Evolutionary conservation across 2,329 filamentous ascomycete genomes (phyloP).

Genomic region (Xenoacremonium recifei): DNA sequence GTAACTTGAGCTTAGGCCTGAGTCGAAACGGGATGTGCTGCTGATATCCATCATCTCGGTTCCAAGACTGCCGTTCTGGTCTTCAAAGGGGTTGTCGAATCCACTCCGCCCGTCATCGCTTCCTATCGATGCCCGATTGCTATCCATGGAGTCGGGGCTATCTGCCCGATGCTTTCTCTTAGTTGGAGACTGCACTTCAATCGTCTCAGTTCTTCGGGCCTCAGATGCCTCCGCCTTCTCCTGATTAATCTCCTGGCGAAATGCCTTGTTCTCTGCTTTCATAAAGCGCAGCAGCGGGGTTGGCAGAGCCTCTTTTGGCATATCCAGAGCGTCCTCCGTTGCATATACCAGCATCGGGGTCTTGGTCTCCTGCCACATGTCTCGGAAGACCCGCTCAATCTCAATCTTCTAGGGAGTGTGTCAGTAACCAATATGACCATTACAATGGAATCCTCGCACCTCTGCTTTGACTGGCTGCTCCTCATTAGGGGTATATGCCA

Average conservation of each 20-base stretch:
- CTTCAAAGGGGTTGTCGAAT: slow-evolving; percentile 31
- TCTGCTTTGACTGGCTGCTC: slow-evolving; percentile 46
- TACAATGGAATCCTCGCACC: slow-evolving; percentile 33
- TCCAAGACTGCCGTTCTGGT: slow-evolving; percentile 19
- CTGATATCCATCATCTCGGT: slow-evolving; percentile 29
- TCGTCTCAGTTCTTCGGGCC: slow-evolving; percentile 17
- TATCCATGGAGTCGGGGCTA: slow-evolving; percentile 47
- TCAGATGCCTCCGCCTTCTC: slow-evolving; percentile 28
- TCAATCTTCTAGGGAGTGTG: slow-evolving; percentile 42
- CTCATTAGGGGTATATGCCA: slow-evolving; percentile 41
- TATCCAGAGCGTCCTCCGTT: slow-evolving; percentile 36
- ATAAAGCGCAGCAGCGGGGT: slow-evolving; percentile 44
- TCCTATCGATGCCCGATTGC: slow-evolving; percentile 43
- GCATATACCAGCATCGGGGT: slow-evolving; percentile 52
- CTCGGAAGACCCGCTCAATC: slow-evolving; percentile 42
- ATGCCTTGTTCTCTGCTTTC: slow-evolving; percentile 50
- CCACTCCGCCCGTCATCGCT: slow-evolving; percentile 30
- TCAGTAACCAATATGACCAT: slow-evolving; percentile 12
- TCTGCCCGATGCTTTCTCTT: slow-evolving; percentile 46
- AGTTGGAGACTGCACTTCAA: slow-evolving; percentile 43
- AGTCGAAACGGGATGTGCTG: slow-evolving; percentile 5
- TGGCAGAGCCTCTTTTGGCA: slow-evolving; percentile 35
- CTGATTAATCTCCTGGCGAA: slow-evolving; percentile 47
- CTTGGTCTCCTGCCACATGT: slow-evolving; percentile 48
- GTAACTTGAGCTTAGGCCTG: background rate